A percentile compares a stretch with the other conserved stretches of the same genome.
These are phyloP conservation scores for Neurospora cerealis DNA, from an alignment of 495 filamentous ascomycete genomes.

Conservation along the genomic window DNA sequence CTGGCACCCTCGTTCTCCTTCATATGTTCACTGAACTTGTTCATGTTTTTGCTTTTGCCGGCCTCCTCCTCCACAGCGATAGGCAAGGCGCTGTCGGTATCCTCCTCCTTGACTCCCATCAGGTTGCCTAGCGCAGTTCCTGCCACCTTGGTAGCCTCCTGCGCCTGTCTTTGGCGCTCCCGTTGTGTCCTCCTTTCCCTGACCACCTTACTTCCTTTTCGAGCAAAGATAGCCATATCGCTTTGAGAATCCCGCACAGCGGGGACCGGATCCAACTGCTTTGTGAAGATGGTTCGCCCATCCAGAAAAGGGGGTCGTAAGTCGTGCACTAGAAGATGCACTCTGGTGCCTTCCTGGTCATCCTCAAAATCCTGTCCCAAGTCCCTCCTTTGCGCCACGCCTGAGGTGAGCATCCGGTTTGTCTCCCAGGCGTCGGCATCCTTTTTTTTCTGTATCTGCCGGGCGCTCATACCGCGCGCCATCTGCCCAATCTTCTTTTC, in stretches of 20 bases:
- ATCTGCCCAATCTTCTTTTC: slow-evolving; percentile 64
- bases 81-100: slow-evolving; percentile 77
- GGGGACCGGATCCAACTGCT: slow-evolving; percentile 90
- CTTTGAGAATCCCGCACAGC: slow-evolving; percentile 91
- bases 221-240: slow-evolving; percentile 97
- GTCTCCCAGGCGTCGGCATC: slow-evolving; percentile 97
- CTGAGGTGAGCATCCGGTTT: slow-evolving; percentile 95
- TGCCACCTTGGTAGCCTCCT: slow-evolving; percentile 87
- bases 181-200: slow-evolving; percentile 83
- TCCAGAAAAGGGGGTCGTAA: slow-evolving; percentile 93
- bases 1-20: slow-evolving; percentile 86
- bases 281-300: slow-evolving; percentile 90
- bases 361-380: slow-evolving; percentile 74
- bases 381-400: slow-evolving; percentile 83
- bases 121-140: slow-evolving; percentile 89
- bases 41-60: slow-evolving; percentile 33
- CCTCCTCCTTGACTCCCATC: slow-evolving; percentile 92
- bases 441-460: slow-evolving; percentile 74
- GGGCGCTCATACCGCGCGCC: slow-evolving; percentile 48
- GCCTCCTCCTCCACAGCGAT: slow-evolving; percentile 62
- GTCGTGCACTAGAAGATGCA: slow-evolving; percentile 90
- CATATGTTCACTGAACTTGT: slow-evolving; percentile 85
- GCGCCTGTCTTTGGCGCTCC: slow-evolving; percentile 89
- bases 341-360: slow-evolving; percentile 80
- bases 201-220: slow-evolving; percentile 91